phyloP scores from a whole-genome alignment of 1,284 basidiomycete species.

The Xerocomus cyaneibrunnescens region DNA sequence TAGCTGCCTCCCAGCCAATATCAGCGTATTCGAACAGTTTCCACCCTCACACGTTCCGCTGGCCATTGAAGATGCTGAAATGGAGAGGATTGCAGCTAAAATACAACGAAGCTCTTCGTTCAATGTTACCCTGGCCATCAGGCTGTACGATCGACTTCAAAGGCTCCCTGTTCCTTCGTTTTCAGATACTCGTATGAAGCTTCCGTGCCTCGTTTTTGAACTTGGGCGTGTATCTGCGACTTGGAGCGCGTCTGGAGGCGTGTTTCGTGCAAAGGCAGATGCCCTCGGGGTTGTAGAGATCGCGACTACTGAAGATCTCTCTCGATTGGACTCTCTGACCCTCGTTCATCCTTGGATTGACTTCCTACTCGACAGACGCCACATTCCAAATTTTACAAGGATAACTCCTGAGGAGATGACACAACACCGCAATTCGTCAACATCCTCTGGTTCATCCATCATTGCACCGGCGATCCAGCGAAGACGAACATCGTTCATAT shows the following conservation, averaged over 20 bases:
- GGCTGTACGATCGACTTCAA: neutral
- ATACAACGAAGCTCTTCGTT: neutral
- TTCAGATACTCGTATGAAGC: neutral
- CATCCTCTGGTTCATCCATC: neutral
- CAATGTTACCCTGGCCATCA: neutral
- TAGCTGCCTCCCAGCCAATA: neutral
- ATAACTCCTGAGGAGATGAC: neutral
- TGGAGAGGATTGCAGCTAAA: neutral
- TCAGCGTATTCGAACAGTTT: neutral
- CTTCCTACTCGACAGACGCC: too few species aligned
- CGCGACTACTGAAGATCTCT: neutral
- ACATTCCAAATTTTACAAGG: too few species aligned
- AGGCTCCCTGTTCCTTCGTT: neutral
- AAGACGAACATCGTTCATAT: neutral
- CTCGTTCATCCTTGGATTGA: too few species aligned
- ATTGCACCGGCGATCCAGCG: neutral
- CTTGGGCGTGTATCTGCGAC: neutral
- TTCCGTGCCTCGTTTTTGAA: constrained; percentile 1
- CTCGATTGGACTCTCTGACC: neutral
- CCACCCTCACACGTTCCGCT: neutral
- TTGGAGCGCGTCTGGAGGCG: neutral
- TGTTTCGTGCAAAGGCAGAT: neutral
- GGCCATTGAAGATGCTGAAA: neutral
- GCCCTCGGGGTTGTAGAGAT: neutral
- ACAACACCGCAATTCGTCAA: neutral